A percentile compares a stretch with the other conserved stretches of the same genome.
These are phyloP conservation scores for Dactylellina sp. DNA, from an alignment of 2,329 filamentous ascomycete genomes.

Conservation along the genomic window DNA sequence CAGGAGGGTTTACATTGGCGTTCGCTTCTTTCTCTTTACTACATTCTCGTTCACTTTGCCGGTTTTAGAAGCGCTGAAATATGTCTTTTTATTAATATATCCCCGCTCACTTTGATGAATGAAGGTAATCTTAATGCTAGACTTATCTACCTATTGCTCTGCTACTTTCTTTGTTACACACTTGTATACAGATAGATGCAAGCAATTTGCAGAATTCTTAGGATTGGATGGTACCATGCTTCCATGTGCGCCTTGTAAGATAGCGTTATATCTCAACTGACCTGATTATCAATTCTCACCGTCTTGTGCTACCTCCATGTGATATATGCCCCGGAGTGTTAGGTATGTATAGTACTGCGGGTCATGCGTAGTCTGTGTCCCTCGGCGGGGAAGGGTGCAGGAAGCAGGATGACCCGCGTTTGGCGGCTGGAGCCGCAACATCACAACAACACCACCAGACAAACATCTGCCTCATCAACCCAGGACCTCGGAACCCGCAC, in stretches of 20 bases:
- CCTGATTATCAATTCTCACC: background rate
- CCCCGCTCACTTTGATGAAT: constrained; percentile 19
- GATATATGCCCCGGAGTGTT: constrained; percentile 10
- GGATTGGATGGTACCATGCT: background rate
- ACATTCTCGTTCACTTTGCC: constrained; percentile 21
- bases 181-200: background rate
- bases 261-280: constrained; percentile 24
- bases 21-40: constrained; percentile 25
- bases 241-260: constrained; percentile 1
- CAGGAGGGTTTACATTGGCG: constrained; percentile 41
- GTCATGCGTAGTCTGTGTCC: constrained; percentile 26
- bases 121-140: constrained; percentile 52
- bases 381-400: constrained; percentile 12
- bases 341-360: constrained; percentile 25
- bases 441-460: constrained; percentile 52
- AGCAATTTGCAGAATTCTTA: background rate
- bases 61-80: constrained; percentile 35
- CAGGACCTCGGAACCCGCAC: constrained; percentile 45
- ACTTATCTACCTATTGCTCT: constrained; percentile 18
- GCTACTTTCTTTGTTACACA: constrained; percentile 9
- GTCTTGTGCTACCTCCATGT: constrained; percentile 34
- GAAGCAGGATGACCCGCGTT: constrained; percentile 54
- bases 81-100: constrained; percentile 11
- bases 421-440: constrained; percentile 56
- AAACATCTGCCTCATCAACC: constrained; percentile 58